Evolutionary conservation across 371 early-diverging fungal species (phyloP).

Genomic region (Apophysomyces trapeziformis): DNA sequence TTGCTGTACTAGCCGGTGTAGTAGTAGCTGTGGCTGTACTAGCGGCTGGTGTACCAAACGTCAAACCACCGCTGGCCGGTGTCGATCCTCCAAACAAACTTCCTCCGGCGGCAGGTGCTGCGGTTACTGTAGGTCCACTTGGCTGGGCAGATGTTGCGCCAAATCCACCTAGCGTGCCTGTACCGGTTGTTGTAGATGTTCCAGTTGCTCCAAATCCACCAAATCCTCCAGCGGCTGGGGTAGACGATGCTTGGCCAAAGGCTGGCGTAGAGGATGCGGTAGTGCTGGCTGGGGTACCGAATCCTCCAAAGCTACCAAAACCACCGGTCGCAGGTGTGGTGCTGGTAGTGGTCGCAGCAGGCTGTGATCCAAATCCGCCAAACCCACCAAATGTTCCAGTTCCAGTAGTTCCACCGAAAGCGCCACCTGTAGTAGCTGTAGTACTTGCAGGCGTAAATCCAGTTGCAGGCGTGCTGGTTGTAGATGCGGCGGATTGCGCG

Average conservation of each 20-base stretch:
- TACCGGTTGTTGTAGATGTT: background rate
- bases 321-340: conserved; percentile 7
- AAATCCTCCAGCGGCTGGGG: conserved; percentile 21
- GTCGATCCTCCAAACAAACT: conserved; percentile 3
- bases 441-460: conserved; percentile 1
- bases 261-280: conserved; percentile 15
- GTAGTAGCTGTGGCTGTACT: conserved; percentile 14
- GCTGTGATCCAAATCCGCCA: conserved; percentile 1
- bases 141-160: conserved; percentile 13
- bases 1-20: conserved; percentile 11
- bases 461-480: conserved; percentile 9
- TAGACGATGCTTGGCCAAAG: conserved; percentile 6
- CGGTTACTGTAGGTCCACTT: conserved; percentile 9
- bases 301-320: conserved; percentile 17
- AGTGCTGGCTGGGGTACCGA: conserved; percentile 21
- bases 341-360: background rate
- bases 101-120: conserved; percentile 5
- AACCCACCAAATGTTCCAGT: conserved; percentile 6
- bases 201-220: conserved; percentile 17
- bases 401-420: too few relatives aligned
- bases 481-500: conserved; percentile 8
- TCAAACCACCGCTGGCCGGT: conserved; percentile 16
- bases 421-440: too few relatives aligned
- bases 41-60: conserved; percentile 10
- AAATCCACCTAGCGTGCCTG: conserved; percentile 20